Evolutionary conservation across 2,329 filamentous ascomycete species (phyloP), one percentile per base, ranked within the genome.

Genomic region (Aspergillus fumigatus): DNA sequence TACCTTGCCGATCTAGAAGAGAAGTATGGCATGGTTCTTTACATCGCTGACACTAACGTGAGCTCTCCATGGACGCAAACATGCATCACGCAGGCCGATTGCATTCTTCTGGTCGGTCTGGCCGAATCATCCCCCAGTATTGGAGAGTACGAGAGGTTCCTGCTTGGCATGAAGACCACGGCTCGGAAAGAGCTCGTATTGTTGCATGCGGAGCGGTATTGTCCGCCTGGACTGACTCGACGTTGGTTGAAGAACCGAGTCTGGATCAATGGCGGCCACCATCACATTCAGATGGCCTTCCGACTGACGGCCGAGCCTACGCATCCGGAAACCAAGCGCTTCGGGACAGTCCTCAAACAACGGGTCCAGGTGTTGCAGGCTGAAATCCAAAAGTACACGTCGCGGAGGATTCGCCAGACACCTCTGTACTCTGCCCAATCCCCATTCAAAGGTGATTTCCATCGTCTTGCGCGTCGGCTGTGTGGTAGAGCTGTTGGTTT

Each of bases 41-140:
- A 99, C 69, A 88, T 99, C 56, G 94, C 93, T 52, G 94, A 99
- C 73, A 99, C 95, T 4, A 96, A 87, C 59, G 94, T 97, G 66
- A 97, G 96, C 66, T 91, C 95, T 1, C 92, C 93, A 0, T 99
- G 94, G 94, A 99, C 95, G 0, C 92, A 97, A 68, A 97, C 94
- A 0, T 99, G 95, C 71, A 97, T 99, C 62, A 88, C 89, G 17
- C 94, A 99, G 74, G 94, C 94, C 1, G 94, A 99, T 74, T 97
- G 92, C 64, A 97, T 99, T 61, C 81, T 99, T 7, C 81, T 99
- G 8, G 91, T 99, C 27, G 94, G 92, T 0, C 77, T 97, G 14
- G 94, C 92, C 0, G 94, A 97, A 70, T 88, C 88, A 0, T 96
- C 92, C 3, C 88, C 94, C 0, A 87, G 84, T 48, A 94, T 97